A percentile compares a stretch with the other conserved stretches of the same genome.
These are phyloP conservation scores for Amaranthus tricolor DNA, from an alignment of 179 eudicot species.

Conservation along the genomic window DNA sequence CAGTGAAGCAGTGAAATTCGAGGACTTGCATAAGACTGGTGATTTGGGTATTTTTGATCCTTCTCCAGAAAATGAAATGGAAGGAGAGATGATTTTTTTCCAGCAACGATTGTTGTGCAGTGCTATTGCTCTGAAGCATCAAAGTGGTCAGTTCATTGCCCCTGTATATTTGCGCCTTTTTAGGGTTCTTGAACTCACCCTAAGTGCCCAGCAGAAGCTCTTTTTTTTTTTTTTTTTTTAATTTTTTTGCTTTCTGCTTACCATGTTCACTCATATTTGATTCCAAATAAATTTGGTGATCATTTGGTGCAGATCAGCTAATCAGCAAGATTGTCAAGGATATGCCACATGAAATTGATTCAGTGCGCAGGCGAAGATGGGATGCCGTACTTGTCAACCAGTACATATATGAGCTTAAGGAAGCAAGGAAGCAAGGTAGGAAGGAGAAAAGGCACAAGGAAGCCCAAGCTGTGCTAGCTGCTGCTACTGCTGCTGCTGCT, in stretches of 20 bases:
- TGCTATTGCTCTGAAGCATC: slow-evolving; percentile 53
- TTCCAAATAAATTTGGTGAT: slow-evolving; percentile 6
- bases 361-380: slow-evolving; percentile 65
- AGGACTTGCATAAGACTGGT: slow-evolving; percentile 41
- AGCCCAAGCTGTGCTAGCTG: slow-evolving; percentile 95
- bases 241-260: background rate
- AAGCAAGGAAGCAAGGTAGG: slow-evolving; percentile 88
- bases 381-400: slow-evolving; percentile 80
- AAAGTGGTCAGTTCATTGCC: slow-evolving; percentile 58
- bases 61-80: slow-evolving; percentile 76
- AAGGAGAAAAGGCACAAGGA: slow-evolving; percentile 92
- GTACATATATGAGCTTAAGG: slow-evolving; percentile 77
- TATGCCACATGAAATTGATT: slow-evolving; percentile 71
- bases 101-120: slow-evolving; percentile 60
- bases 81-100: slow-evolving; percentile 73
- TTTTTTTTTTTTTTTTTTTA: background rate
- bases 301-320: slow-evolving; percentile 62
- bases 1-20: slow-evolving; percentile 32
- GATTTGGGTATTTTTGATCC: slow-evolving; percentile 42
- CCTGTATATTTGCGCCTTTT: slow-evolving; percentile 10
- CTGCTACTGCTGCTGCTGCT: slow-evolving; percentile 99
- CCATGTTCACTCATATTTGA: background rate
- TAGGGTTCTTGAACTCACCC: background rate
- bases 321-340: slow-evolving; percentile 57
- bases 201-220: background rate